Base-by-base conservation (phyloP, 768 basidiomycete genomes). In the Podaxis mareebaensis region DNA sequence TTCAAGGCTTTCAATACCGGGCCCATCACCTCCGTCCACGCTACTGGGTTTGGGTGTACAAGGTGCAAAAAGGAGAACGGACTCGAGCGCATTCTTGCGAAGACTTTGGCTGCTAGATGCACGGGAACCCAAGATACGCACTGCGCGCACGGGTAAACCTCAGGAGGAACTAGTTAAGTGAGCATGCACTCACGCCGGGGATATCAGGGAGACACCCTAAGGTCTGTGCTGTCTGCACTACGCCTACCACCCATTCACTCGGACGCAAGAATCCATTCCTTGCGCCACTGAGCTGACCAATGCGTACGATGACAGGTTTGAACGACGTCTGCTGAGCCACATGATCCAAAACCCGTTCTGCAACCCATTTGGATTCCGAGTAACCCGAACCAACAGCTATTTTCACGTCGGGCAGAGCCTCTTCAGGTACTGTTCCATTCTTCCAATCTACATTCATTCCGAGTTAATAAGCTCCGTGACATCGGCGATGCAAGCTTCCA, bases 231-330 rank as follows among this genome's bases (percentile, higher is more conserved):
- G 75, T 75, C 40, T 72, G 71, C 3, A 81, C 68, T 11, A 83
- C 64, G 38, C 70, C 66, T 0, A 81, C 79, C 26, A 82, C 69
- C 82, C 82, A 83, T 60, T 83, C 82, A 3, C 63, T 66, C 7
- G 69, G 63, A 61, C 76, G 79, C 82, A 82, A 83, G 17, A 67
- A 66, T 0, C 82, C 81, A 60, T 76, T 78, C 8, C 65, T 60
- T 3, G 79, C 81, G 3, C 82, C 82, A 26, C 72, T 71, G 1
- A 83, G 66, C 69, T 83, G 81, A 1, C 81, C 83, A 20, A 81
- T 71, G 4, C 82, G 77, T 1, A 81, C 75, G 11, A 78, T 72
- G 17, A 76, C 58, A 1, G 76, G 63, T 2, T 63, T 62, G 3
- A 83, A 65, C 0, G 67, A 39, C 0, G 78, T 76, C 11, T 40